Evolutionary conservation across 805 yeast species (phyloP), one percentile per base, ranked within the genome.

Genomic region (Spathaspora girioi): DNA sequence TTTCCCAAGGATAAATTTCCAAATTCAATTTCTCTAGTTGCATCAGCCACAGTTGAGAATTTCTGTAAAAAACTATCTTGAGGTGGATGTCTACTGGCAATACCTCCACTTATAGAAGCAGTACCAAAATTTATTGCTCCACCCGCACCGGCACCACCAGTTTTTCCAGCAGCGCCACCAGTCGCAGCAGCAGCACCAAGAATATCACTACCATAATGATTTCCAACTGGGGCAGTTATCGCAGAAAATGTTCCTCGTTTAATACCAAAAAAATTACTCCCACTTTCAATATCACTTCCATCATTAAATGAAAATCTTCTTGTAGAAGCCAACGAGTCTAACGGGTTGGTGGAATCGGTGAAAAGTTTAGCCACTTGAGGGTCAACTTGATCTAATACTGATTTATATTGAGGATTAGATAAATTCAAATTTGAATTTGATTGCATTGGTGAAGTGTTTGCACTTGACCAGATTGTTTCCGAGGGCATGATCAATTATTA

Each of bases 31-130:
- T 84, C 90, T 59, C 86, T 73, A 0, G 90, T 84, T 46, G 86
- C 85, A 51, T 84, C 89, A 6, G 87, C 85, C 15, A 84, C 85
- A 1, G 82, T 71, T 6, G 85, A 72, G 59, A 84, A 84, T 65
- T 83, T 83, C 55, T 81, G 84, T 54, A 84, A 68, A 59, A 84
- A 84, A 46, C 80, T 71, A 17, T 71, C 77, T 50, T 68, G 75
- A 27, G 75, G 76, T 1, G 78, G 78, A 46, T 74, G 79, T 53
- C 78, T 67, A 51, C 65, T 70, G 35, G 79, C 76, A 42, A 76
- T 75, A 8, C 82, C 83, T 15, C 83, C 84, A 49, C 82, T 76
- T 38, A 84, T 79, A 1, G 87, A 81, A 8, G 87, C 86, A 8
- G 88, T 75, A 2, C 83, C 85, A 57, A 83, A 79, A 43, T 70